Evolutionary conservation across 2,329 filamentous ascomycete genomes (phyloP).

Genomic region (Madurella fahalii): DNA sequence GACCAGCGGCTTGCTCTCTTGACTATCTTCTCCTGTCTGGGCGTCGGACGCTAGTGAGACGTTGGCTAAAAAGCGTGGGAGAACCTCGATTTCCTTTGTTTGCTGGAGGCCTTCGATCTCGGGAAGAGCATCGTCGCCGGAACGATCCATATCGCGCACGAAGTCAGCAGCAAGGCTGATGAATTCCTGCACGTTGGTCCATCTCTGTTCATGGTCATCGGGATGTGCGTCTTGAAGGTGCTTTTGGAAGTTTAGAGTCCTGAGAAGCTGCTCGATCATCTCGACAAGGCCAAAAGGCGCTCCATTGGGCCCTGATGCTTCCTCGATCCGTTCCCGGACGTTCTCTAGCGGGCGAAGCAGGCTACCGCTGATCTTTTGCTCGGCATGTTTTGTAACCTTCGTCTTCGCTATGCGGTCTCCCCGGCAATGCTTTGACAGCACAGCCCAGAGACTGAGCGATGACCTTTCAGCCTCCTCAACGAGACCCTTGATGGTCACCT

Average conservation of each 20-base stretch:
- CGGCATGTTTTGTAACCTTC: slow-evolving; percentile 47
- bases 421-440: slow-evolving; percentile 57
- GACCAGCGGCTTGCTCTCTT: slow-evolving; percentile 58
- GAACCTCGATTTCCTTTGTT: slow-evolving; percentile 55
- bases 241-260: slow-evolving; percentile 67
- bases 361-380: slow-evolving; percentile 50
- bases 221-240: slow-evolving; percentile 67
- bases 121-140: slow-evolving; percentile 56
- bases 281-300: slow-evolving; percentile 41
- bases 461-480: slow-evolving; percentile 70
- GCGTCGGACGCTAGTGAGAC: slow-evolving; percentile 80
- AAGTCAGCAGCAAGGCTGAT: slow-evolving; percentile 74
- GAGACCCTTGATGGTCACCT: slow-evolving; percentile 68
- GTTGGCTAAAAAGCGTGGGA: slow-evolving; percentile 83
- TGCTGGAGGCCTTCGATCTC: slow-evolving; percentile 70
- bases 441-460: slow-evolving; percentile 68
- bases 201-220: slow-evolving; percentile 72
- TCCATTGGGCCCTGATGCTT: slow-evolving; percentile 25
- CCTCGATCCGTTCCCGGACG: slow-evolving; percentile 32
- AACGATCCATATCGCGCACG: slow-evolving; percentile 39
- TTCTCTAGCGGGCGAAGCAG: slow-evolving; percentile 43
- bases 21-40: slow-evolving; percentile 57
- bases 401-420: slow-evolving; percentile 46
- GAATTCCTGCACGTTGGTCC: slow-evolving; percentile 90
- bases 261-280: slow-evolving; percentile 51